Evolutionary conservation across 257 asterid genomes (phyloP).

Genomic region (Thymus mandschuricus): DNA sequence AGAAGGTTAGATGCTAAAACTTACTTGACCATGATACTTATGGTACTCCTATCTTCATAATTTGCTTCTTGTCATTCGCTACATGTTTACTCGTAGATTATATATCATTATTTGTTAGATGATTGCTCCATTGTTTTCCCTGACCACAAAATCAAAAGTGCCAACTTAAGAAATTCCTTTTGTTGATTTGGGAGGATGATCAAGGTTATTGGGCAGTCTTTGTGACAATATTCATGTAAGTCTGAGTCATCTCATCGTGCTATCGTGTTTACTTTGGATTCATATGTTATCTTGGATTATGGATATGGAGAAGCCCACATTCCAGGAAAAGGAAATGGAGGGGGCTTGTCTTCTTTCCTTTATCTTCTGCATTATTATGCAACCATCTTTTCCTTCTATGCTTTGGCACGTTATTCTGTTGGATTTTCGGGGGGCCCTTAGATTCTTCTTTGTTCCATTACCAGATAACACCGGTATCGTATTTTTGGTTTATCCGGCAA

Average conservation of each 20-base stretch:
- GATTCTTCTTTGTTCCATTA: background rate
- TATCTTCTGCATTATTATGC: constrained; percentile 27
- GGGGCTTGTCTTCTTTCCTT: constrained; percentile 23
- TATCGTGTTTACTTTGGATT: constrained; percentile 4
- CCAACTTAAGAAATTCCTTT: constrained; percentile 4
- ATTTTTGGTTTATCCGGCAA: constrained; percentile 10
- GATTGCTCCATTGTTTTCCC: constrained; percentile 1
- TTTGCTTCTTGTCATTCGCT: constrained; percentile 7
- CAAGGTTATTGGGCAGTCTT: background rate
- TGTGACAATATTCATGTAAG: background rate
- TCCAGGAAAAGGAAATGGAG: constrained; percentile 14
- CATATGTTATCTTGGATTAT: background rate
- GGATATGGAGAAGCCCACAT: constrained; percentile 18
- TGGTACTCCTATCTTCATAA: no score
- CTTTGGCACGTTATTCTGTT: constrained; percentile 17
- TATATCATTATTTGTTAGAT: background rate
- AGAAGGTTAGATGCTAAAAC: no score
- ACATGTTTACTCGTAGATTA: constrained; percentile 1
- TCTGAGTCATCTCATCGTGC: constrained; percentile 1
- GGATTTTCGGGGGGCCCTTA: background rate
- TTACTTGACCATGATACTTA: background rate
- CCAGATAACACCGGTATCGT: background rate
- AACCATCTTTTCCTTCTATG: background rate
- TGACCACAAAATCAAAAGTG: background rate
- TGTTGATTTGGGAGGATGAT: constrained; percentile 12